Evolutionary conservation across 306 rosid genomes (phyloP).

Genomic region (Argentina anserina): DNA sequence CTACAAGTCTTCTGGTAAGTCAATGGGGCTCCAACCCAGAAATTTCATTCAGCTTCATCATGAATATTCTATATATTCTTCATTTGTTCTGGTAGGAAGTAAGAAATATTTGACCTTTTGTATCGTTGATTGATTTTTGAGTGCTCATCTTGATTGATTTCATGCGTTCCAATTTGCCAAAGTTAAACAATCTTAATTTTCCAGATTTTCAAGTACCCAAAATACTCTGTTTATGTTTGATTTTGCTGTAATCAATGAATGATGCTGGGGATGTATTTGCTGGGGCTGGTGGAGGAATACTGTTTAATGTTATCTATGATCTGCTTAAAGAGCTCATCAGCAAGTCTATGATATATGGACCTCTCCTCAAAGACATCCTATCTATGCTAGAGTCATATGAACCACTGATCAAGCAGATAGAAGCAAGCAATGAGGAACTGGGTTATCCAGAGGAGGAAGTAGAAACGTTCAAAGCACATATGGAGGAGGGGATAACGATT

Average conservation of each 20-base stretch:
- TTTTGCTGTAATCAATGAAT: not conserved
- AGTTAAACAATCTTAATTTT: not conserved
- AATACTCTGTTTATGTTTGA: not conserved
- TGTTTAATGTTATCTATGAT: not conserved
- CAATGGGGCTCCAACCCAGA: not conserved
- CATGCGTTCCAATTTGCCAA: not conserved
- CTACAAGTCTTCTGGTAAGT: not conserved
- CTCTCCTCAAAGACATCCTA: not conserved
- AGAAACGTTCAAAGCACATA: not conserved
- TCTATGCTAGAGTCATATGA: not conserved
- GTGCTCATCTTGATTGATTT: not conserved
- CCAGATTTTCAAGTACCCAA: not conserved
- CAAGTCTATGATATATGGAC: not conserved
- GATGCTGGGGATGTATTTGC: not conserved
- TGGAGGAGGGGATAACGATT: not conserved
- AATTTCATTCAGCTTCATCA: not conserved
- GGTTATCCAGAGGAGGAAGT: not conserved
- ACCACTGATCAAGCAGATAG: conserved; percentile 8
- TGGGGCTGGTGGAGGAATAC: conserved; percentile 9
- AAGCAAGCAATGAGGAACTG: not conserved
- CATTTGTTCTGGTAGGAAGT: not conserved
- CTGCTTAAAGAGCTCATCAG: not conserved
- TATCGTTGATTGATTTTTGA: not conserved
- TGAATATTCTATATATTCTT: not conserved
- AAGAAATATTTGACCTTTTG: not conserved